phyloP scores from a whole-genome alignment of 805 yeast species.

The Zygoascus flipseniorum region DNA sequence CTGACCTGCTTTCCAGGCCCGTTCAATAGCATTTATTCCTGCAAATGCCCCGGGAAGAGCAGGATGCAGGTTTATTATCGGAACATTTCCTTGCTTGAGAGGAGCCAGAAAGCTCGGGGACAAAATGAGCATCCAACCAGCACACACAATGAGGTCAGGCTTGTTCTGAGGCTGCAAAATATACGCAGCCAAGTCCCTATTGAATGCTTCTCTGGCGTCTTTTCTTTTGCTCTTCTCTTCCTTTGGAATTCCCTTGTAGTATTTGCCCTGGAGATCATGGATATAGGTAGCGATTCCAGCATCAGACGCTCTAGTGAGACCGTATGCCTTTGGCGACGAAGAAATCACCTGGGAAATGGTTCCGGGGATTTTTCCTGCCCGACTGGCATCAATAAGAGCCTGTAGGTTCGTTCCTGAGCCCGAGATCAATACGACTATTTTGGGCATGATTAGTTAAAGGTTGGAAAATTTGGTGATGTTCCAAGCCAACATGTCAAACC shows the following conservation, averaged over 20 bases:
- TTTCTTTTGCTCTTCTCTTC: conserved; percentile 51
- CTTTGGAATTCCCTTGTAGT: conserved; percentile 68
- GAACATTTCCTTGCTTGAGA: conserved; percentile 48
- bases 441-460: background rate
- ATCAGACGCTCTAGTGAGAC: conserved; percentile 66
- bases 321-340: conserved; percentile 79
- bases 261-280: conserved; percentile 55
- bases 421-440: conserved; percentile 74
- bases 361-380: conserved; percentile 32
- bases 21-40: conserved; percentile 93
- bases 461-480: background rate
- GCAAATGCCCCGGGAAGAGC: conserved; percentile 97
- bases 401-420: conserved; percentile 96
- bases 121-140: conserved; percentile 96
- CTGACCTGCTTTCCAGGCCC: conserved; percentile 95
- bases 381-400: conserved; percentile 75
- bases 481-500: too few relatives aligned
- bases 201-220: conserved; percentile 60
- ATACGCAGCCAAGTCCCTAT: conserved; percentile 64
- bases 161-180: conserved; percentile 45
- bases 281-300: conserved; percentile 60
- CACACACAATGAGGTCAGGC: conserved; percentile 90
- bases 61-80: conserved; percentile 90
- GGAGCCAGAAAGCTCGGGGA: conserved; percentile 69
- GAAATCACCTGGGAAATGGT: conserved; percentile 71